Percentiles rank a stretch among this genome's conserved stretches.
Conservation (phyloP, 2,329 filamentous ascomycete species). For the Xylaria sp. region DNA sequence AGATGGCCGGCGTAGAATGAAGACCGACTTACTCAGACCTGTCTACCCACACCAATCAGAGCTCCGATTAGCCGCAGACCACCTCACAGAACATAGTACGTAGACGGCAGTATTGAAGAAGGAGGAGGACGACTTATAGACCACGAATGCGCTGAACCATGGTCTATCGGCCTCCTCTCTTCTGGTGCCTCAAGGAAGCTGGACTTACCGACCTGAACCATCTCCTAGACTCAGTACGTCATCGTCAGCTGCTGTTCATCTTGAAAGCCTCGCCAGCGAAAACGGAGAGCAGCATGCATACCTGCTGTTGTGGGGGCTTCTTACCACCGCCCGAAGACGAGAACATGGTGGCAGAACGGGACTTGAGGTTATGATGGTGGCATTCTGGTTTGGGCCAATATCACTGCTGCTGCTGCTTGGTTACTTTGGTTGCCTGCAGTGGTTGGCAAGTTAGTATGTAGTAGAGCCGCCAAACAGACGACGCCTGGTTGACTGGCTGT, state of each 20-base stretch:
- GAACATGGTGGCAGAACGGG: constrained; percentile 64
- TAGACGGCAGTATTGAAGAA: neutral
- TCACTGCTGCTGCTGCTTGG: constrained; percentile 14
- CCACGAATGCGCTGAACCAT: constrained; percentile 29
- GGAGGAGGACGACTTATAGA: neutral
- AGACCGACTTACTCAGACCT: constrained; percentile 68
- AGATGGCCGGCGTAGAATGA: neutral
- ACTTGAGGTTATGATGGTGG: constrained; percentile 41
- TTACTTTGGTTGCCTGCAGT: neutral
- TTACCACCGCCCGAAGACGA: constrained; percentile 73
- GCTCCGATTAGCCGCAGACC: constrained; percentile 24
- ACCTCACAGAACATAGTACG: neutral
- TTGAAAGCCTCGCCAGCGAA: constrained; percentile 1
- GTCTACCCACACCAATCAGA: constrained; percentile 55
- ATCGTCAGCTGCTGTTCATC: constrained; percentile 46
- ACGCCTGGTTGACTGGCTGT: neutral
- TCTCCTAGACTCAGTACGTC: constrained; percentile 74
- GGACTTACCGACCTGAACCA: constrained; percentile 96
- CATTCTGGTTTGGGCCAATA: constrained; percentile 42
- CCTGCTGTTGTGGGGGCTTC: constrained; percentile 78
- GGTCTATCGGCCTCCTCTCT: constrained; percentile 20
- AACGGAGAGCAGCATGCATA: constrained; percentile 57
- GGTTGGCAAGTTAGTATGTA: constrained; percentile 6
- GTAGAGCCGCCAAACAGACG: constrained; percentile 15
- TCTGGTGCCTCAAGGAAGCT: constrained; percentile 18